Percentiles rank a stretch among this genome's conserved stretches.
phyloP scores from a whole-genome alignment of 2,329 filamentous ascomycete species.

The Fusarium sp. region DNA sequence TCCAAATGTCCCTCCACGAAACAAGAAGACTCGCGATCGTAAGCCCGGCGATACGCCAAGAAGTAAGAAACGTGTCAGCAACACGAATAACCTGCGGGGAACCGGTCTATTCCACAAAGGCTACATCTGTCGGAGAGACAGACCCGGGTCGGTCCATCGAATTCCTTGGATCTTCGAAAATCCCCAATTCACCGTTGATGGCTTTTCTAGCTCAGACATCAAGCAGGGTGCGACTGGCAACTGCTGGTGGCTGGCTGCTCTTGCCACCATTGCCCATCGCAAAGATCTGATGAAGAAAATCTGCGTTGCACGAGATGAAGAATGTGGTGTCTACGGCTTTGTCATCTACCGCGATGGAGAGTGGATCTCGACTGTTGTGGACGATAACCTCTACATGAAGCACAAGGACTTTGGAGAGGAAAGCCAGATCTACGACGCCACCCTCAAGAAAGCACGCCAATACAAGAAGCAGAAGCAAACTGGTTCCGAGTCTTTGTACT shows the following conservation, averaged over 20 bases:
- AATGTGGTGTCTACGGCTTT: constrained; percentile 78
- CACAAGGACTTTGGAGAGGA: constrained; percentile 57
- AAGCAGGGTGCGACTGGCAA: constrained; percentile 68
- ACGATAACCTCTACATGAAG: constrained; percentile 68
- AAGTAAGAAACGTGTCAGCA: constrained; percentile 30
- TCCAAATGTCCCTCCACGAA: constrained; percentile 8
- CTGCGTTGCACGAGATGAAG: constrained; percentile 75
- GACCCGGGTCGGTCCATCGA: constrained; percentile 57
- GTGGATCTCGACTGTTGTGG: constrained; percentile 78
- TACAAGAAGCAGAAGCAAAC: constrained; percentile 74
- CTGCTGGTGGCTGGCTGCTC: constrained; percentile 79
- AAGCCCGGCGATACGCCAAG: constrained; percentile 27
- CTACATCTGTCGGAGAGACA: constrained; percentile 7
- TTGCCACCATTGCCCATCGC: constrained; percentile 76
- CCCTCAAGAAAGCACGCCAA: constrained; percentile 67
- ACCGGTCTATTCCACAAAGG: constrained; percentile 20
- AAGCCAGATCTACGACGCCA: constrained; percentile 54
- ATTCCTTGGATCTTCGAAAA: constrained; percentile 59
- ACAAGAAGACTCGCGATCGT: constrained; percentile 32
- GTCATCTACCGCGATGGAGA: constrained; percentile 78
- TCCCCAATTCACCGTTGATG: constrained; percentile 56
- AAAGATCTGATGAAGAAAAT: constrained; percentile 73
- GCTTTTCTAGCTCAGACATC: constrained; percentile 57
- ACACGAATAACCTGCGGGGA: constrained; percentile 27
- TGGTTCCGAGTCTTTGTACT: constrained; percentile 76